Conservation (phyloP, 2,329 filamentous ascomycete species). For the Orbilia quercus region DNA sequence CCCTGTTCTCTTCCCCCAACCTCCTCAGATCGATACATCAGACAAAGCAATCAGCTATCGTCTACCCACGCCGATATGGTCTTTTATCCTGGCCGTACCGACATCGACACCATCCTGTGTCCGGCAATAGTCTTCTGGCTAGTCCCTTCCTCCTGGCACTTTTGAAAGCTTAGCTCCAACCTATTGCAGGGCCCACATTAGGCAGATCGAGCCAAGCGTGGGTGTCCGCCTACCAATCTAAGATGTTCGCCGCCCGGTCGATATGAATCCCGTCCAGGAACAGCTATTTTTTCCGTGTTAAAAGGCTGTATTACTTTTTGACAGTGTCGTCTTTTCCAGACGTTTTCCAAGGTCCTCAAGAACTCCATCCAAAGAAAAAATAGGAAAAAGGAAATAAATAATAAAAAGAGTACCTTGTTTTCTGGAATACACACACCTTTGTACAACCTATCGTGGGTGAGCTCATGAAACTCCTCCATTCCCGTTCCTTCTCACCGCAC, state of each 20-base stretch:
- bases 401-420: too few species aligned
- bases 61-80: neutral
- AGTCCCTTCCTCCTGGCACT: neutral
- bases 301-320: slow-evolving; percentile 6
- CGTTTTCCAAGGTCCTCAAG: neutral
- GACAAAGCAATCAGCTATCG: too few species aligned
- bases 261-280: slow-evolving; percentile 34
- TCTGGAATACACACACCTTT: too few species aligned
- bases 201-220: slow-evolving; percentile 30
- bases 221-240: slow-evolving; percentile 42
- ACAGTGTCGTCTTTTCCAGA: neutral
- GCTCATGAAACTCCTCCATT: neutral
- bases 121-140: too few species aligned
- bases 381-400: too few species aligned
- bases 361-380: neutral
- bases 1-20: slow-evolving; percentile 10
- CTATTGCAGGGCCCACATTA: slow-evolving; percentile 6
- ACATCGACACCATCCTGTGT: neutral
- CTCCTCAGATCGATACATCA: slow-evolving; percentile 4
- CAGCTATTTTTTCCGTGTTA: slow-evolving; percentile 23
- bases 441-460: too few species aligned
- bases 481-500: slow-evolving; percentile 12
- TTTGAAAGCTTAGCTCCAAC: neutral
- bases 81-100: neutral
- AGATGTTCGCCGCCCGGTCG: slow-evolving; percentile 45